Percentiles rank a stretch among this genome's conserved stretches.
phyloP scores from a whole-genome alignment of 2,329 filamentous ascomycete genomes.

The Sporothrix phasma region DNA sequence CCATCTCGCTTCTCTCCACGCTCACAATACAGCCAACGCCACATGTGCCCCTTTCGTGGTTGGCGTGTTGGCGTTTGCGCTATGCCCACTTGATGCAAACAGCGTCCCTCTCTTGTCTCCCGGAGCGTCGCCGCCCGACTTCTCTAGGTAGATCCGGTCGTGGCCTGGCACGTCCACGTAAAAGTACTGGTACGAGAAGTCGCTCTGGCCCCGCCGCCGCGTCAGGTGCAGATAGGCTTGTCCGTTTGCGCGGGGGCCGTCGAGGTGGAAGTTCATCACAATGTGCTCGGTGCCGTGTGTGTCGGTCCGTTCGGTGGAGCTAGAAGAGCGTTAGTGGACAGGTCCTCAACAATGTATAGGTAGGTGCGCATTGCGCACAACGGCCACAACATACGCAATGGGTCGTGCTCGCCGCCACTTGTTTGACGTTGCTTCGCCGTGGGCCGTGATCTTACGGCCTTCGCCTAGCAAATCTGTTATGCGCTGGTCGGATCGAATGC shows the following conservation, averaged over 20 bases:
- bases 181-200: slow-evolving; percentile 71
- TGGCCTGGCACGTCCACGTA: slow-evolving; percentile 70
- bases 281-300: slow-evolving; percentile 68
- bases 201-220: slow-evolving; percentile 51
- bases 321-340: background rate
- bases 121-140: slow-evolving; percentile 27
- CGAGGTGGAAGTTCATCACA: slow-evolving; percentile 76
- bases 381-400: slow-evolving; percentile 38
- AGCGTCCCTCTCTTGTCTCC: slow-evolving; percentile 37
- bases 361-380: too few species aligned
- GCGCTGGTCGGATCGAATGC: slow-evolving; percentile 60
- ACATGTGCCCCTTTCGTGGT: too few species aligned
- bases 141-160: slow-evolving; percentile 55
- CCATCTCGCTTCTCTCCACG: background rate
- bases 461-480: slow-evolving; percentile 69
- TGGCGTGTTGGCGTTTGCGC: too few species aligned
- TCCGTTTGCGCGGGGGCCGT: slow-evolving; percentile 65
- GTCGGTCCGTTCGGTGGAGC: slow-evolving; percentile 46
- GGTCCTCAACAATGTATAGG: too few species aligned
- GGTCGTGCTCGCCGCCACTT: slow-evolving; percentile 65
- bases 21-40: background rate
- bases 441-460: slow-evolving; percentile 63
- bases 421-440: slow-evolving; percentile 70
- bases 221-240: slow-evolving; percentile 70
- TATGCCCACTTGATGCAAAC: slow-evolving; percentile 51